Evolutionary conservation across 768 basidiomycete species (phyloP), one percentile per base, ranked within the genome.

Genomic region (Thelephora ganbajun): DNA sequence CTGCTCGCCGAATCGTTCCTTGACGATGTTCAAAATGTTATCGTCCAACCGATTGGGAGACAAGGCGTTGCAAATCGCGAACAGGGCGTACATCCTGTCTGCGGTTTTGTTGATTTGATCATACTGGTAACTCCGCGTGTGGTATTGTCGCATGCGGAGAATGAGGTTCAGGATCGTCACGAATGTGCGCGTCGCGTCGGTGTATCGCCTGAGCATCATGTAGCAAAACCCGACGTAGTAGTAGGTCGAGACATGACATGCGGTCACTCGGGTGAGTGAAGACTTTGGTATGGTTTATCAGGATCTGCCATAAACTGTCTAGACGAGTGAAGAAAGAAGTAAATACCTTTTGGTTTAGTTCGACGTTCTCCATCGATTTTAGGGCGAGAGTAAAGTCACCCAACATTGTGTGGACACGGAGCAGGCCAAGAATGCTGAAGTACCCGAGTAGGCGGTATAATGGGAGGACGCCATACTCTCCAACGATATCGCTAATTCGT

Each of bases 101-200:
- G 90, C 93, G 14, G 87, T 93, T 72, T 97, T 97, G 69, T 83
- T 91, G 66, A 99, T 96, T 87, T 93, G 91, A 58, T 96, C 92
- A 56, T 96, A 96, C 61, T 97, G 92, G 62, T 94, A 94, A 59
- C 87, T 88, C 55, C 93, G 69, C 9, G 93, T 94, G 68, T 99
- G 93, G 65, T 94, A 96, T 61, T 93, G 90, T 57, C 92, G 78
- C 79, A 96, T 92, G 14, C 94, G 77, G 68, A 89, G 81, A 59
- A 94, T 90, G 72, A 96, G 93, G 70, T 93, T 93, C 43, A 96
- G 71, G 59, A 94, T 84, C 11, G 83, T 82, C 34, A 91, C 86
- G 60, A 97, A 94, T 4, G 88, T 82, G 35, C 92, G 85, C 61
- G 89, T 90, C 19, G 96, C 96, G 60, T 99, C 96, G 3, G 92